Base-by-base conservation (phyloP, 257 asterid genomes). In the Craterostigma plantagineum region DNA sequence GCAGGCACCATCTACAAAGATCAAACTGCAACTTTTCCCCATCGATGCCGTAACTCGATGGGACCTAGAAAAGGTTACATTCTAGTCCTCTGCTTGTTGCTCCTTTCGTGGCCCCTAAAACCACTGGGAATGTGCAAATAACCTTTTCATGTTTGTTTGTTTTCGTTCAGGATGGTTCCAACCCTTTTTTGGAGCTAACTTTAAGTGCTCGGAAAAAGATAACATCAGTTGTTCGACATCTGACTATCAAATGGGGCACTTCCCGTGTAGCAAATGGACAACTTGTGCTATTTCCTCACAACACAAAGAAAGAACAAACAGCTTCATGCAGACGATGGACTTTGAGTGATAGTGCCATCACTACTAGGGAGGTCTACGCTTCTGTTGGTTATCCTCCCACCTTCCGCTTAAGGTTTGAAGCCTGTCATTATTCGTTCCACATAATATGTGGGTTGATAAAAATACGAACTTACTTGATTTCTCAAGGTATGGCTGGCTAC, bases 11-110 rank as follows among this genome's bases (percentile, higher is more conserved):
- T 64, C 74, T 58, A 46, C 61, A 57, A 86, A 76, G 79, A 52
- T 86, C 54, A 81, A 68, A 64, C 61, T 86, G 69, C 97, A 81
- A 62, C 91, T 86, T 55, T 81, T 78, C 63, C 97, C 97, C 15
- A 44, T 81, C 46, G 62, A 66, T 49, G 77, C 65, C 51, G 51
- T 47, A 9, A 73, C 62, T 23, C 85, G 79, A 34, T 44, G 58
- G 55, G 67, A 65, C 55, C 48, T 86, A 60, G 95, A 81, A 63
- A 74, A 73, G 87, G 97, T 78, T 63, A 16, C 30, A 46, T 10
- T 38, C 38, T 49, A 8, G 18, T 12, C 30, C 49, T 44, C 11
- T 18, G 17, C 8, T 35, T 16, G 27, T 13, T 30, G 10, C 41
- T 23, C 30, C 30, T 2, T 23, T 23, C 30, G 2, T 23, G 30